phyloP scores from a whole-genome alignment of 805 yeast species.

The Sugiyamaella valdiviana region DNA sequence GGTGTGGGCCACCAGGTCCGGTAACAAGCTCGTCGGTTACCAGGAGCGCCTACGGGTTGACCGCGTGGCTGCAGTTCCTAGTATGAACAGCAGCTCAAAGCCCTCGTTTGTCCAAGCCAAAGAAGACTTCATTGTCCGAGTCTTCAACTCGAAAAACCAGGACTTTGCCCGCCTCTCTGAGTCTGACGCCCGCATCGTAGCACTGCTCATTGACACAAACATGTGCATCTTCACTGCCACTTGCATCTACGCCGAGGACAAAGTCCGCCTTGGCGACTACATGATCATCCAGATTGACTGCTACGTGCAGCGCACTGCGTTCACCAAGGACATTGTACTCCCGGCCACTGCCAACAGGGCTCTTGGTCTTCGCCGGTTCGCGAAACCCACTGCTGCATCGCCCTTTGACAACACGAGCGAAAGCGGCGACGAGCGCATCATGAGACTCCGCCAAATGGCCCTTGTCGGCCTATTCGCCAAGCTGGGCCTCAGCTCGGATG shows the following conservation, averaged over 20 bases:
- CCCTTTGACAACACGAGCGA: slow-evolving; percentile 37
- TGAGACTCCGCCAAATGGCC: slow-evolving; percentile 50
- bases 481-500: slow-evolving; percentile 29
- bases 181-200: slow-evolving; percentile 56
- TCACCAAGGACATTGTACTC: slow-evolving; percentile 20
- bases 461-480: slow-evolving; percentile 50
- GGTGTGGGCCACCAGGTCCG: slow-evolving; percentile 34
- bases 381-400: not conserved
- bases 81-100: slow-evolving; percentile 3
- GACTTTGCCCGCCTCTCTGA: slow-evolving; percentile 77
- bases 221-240: slow-evolving; percentile 51
- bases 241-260: slow-evolving; percentile 51
- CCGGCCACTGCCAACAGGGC: slow-evolving; percentile 21
- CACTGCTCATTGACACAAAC: slow-evolving; percentile 55
- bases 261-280: slow-evolving; percentile 68
- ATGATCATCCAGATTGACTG: slow-evolving; percentile 67
- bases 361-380: not conserved
- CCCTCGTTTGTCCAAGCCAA: slow-evolving; percentile 4
- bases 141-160: slow-evolving; percentile 32
- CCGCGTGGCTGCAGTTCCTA: slow-evolving; percentile 14
- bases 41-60: slow-evolving; percentile 28
- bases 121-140: slow-evolving; percentile 28
- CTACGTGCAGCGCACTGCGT: slow-evolving; percentile 38
- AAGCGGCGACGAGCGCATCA: slow-evolving; percentile 45
- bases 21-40: slow-evolving; percentile 26